Conservation (phyloP, 1,284 basidiomycete genomes). For the Ustilago shanxiensis region DNA sequence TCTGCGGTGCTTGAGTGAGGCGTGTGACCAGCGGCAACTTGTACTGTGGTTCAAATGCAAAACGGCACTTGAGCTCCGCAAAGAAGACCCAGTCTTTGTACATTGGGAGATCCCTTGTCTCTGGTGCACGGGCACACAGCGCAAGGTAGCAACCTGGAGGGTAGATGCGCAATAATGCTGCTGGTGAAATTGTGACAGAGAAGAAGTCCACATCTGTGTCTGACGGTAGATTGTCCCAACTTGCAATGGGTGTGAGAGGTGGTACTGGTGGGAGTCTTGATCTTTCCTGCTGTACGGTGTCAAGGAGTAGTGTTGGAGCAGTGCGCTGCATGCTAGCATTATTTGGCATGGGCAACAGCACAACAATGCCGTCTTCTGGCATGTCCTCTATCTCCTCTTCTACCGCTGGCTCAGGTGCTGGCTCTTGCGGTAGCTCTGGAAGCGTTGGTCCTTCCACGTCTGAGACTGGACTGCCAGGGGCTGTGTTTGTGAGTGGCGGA, state of each 20-base stretch:
- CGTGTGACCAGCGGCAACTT: background rate
- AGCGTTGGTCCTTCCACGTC: background rate
- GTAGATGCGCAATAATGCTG: slow-evolving; percentile 1
- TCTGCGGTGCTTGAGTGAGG: slow-evolving; percentile 1
- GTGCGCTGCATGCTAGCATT: too few species aligned
- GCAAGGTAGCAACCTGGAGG: slow-evolving; percentile 5
- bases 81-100: slow-evolving; percentile 19
- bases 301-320: background rate
- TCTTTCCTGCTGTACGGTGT: background rate
- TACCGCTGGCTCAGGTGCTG: background rate
- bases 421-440: too few species aligned
- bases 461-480: too few species aligned
- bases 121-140: background rate
- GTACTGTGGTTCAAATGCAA: slow-evolving; percentile 2
- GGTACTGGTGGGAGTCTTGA: background rate
- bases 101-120: background rate
- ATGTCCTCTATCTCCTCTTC: background rate
- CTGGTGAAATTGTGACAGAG: slow-evolving; percentile 10
- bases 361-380: slow-evolving; percentile 2
- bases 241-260: background rate
- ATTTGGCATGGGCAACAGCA: background rate
- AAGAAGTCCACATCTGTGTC: slow-evolving; percentile 19
- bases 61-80: slow-evolving; percentile 12
- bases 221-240: background rate
- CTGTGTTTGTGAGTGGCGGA: too few species aligned